Base-by-base conservation (phyloP, 495 filamentous ascomycete species). In the Hypoxylon fragiforme region DNA sequence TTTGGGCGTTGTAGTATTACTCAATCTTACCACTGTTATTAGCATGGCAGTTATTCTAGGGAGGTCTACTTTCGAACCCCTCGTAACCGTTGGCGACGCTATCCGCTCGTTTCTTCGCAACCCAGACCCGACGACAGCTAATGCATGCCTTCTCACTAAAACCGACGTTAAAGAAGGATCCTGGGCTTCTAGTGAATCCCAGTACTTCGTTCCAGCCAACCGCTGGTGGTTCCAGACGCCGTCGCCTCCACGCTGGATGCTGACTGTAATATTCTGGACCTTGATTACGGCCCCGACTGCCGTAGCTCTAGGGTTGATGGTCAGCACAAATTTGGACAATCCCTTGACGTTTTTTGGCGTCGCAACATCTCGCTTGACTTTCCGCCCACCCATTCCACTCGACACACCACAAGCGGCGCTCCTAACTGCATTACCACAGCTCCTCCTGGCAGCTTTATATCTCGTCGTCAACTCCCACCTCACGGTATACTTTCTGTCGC, bases 71-170 rank as follows among this genome's bases (percentile, higher is more conserved):
- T 71, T 72, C 58, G 56, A 63, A 13, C 75, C 74, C 7, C 68
- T 78, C 16, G 69, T 62, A 5, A 77, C 74, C 2, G 64, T 77
- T 15, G 74, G 75, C 51, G 75, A 78, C 38, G 66, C 75, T 22
- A 70, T 78, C 50, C 50, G 62, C 40, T 77, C 73, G n/a, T 78
- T 76, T 49, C 71, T 78, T 37, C 59, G 51, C 11, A 54, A 71
- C 4, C 72, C 76, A 0, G 65, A 68, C 18, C 45, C 50, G 13
- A 52, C 57, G 22, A 68, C 74, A 1, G 62, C 50, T 12, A 63
- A 62, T 14, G 51, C 61, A 13, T 76, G 65, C 28, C 67, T 78
- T 14, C 60, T 78, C 14, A 66, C 68, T 15, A 76, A 75, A 43
- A 22, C 56, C 22, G 72, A 77, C 48, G 64, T 76, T 45, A 51